phyloP scores from a whole-genome alignment of 2,329 filamentous ascomycete genomes.

The Raffaelea albimanens region DNA sequence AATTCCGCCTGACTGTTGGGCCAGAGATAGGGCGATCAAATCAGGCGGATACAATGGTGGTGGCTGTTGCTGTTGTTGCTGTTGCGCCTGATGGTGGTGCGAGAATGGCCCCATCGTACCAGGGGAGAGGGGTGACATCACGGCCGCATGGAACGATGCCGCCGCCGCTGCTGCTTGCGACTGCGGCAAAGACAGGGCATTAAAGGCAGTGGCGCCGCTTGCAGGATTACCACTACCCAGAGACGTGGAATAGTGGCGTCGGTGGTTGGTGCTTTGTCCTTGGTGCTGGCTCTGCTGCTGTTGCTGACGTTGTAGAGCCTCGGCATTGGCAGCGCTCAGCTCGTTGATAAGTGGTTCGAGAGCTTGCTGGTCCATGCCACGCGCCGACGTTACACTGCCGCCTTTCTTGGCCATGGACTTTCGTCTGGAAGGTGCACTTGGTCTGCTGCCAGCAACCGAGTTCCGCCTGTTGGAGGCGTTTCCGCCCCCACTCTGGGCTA shows the following conservation, averaged over 20 bases:
- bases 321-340: constrained; percentile 14
- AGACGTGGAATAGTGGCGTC: constrained; percentile 32
- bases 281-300: constrained; percentile 25
- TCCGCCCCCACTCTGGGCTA: constrained; percentile 13
- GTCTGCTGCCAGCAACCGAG: constrained; percentile 7
- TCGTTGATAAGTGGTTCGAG: constrained; percentile 31
- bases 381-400: constrained; percentile 18
- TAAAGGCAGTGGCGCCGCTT: constrained; percentile 29
- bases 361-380: constrained; percentile 23
- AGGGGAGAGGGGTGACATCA: constrained; percentile 44
- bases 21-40: constrained; percentile 42
- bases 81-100: constrained; percentile 14
- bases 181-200: constrained; percentile 30
- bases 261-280: constrained; percentile 25
- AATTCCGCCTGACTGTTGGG: constrained; percentile 36
- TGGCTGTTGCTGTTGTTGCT: constrained; percentile 16
- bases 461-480: constrained; percentile 11
- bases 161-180: constrained; percentile 31
- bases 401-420: constrained; percentile 29
- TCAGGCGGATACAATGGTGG: constrained; percentile 37
- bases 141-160: constrained; percentile 27
- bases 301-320: constrained; percentile 18
- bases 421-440: constrained; percentile 22
- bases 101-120: constrained; percentile 29
- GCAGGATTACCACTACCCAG: constrained; percentile 30